Evolutionary conservation across 106 monocot genomes (phyloP), one percentile per base, ranked within the genome.

Genomic region (Agapanthus africanus): DNA sequence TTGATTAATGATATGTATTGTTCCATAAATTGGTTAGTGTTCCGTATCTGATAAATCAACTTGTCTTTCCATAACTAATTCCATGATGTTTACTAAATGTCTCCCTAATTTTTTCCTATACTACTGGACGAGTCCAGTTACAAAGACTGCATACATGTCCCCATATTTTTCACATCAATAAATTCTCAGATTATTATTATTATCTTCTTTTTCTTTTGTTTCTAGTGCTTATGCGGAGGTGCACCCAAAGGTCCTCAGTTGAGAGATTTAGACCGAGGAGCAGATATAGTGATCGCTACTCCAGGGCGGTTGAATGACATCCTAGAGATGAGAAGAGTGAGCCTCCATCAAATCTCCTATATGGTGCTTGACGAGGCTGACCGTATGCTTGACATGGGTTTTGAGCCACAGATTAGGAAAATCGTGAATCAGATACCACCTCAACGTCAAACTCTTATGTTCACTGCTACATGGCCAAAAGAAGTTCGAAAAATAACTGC

Each of bases 341-440:
- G 85, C 44, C 81, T 94, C 13, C 83, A 79, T 36, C 94, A 94
- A 44, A 82, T 94, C 8, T 91, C 94, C 11, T 94, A 94, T 68
- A 74, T 94, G 60, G 94, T 94, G 32, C 81, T 94, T 60, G 94
- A 94, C 34, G 94, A 94, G 74, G 94, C 94, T 50, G 94, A 94
- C 49, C 79, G 94, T 8, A 94, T 94, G 94, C 62, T 94, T 66
- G 94, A 94, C 77, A 94, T 94, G 94, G 94, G 94, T 26, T 94
- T 94, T 77, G 94, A 94, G 76, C 94, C 94, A 30, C 90, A 94
- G 40, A 94, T 94, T 59, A 71, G 94, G n/a, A 94, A 85, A 73
- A 94, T 94, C n/a, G 81, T 94, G 27, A 94, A 91, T 44, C 87
- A 87, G 61, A 71, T 94, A 75, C 94, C 90, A 11, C 36, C 62